Evolutionary conservation across 164 flowering plant genomes (phyloP).

Genomic region (Euptelea pleiosperma): DNA sequence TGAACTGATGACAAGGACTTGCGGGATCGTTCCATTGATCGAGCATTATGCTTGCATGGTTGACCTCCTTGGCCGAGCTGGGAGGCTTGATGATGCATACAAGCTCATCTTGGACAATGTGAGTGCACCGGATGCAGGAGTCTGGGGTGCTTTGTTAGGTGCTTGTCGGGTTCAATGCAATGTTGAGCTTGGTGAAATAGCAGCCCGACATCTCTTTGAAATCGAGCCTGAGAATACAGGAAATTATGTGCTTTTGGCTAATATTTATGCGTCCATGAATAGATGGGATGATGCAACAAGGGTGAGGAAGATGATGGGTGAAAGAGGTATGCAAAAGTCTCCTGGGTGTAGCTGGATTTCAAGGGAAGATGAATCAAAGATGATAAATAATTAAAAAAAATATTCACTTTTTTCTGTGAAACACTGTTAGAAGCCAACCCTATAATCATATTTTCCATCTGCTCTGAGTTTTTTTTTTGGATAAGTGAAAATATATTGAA

Average conservation of each 20-base stretch:
- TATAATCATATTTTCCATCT: too few relatives aligned
- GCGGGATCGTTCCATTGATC: constrained; percentile 23
- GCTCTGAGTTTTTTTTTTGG: too few relatives aligned
- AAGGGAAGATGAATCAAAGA: too few relatives aligned
- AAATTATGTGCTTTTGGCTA: constrained; percentile 42
- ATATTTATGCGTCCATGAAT: constrained; percentile 31
- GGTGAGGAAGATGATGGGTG: constrained; percentile 31
- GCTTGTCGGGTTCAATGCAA: constrained; percentile 39
- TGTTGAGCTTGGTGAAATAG: constrained; percentile 39
- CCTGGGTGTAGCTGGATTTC: constrained; percentile 45
- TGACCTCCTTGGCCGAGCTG: constrained; percentile 46
- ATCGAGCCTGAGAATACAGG: constrained; percentile 49
- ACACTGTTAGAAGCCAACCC: too few relatives aligned
- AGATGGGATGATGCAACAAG: constrained; percentile 41
- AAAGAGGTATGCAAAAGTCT: constrained; percentile 28
- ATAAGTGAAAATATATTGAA: too few relatives aligned
- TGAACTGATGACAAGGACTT: constrained; percentile 28
- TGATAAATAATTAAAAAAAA: too few relatives aligned
- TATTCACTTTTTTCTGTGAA: too few relatives aligned
- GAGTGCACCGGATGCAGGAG: constrained; percentile 28
- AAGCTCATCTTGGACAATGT: constrained; percentile 20
- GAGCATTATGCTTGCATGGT: constrained; percentile 49
- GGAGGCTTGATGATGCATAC: constrained; percentile 33
- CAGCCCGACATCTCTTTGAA: constrained; percentile 36
- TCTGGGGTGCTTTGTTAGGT: constrained; percentile 42